Percentiles rank a stretch among this genome's conserved stretches.
Evolutionary conservation across 805 yeast genomes (phyloP).

Genomic region (Candida nonsorbophila): DNA sequence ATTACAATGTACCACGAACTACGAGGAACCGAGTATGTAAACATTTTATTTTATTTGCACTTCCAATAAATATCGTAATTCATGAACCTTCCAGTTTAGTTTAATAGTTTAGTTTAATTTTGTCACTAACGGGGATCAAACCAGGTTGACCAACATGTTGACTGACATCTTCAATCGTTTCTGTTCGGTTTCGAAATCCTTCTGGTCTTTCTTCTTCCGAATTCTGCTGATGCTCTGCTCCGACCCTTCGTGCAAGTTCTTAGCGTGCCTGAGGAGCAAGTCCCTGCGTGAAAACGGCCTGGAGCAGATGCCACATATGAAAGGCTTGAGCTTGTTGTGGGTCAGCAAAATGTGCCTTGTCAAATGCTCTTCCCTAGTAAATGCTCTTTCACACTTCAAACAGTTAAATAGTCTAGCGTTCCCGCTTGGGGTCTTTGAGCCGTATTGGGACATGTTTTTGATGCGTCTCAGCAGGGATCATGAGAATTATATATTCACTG

Average conservation of each 20-base stretch:
- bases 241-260: constrained; percentile 39
- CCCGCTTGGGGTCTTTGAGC: constrained; percentile 40
- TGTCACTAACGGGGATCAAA: not conserved
- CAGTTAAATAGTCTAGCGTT: constrained; percentile 39
- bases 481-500: no score
- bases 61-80: no score
- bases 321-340: constrained; percentile 41
- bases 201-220: constrained; percentile 26
- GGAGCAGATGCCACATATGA: constrained; percentile 38
- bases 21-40: no score
- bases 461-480: no score
- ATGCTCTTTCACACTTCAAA: constrained; percentile 37
- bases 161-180: constrained; percentile 30
- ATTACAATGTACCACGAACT: constrained; percentile 9
- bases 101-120: no score
- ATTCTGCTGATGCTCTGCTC: constrained; percentile 40
- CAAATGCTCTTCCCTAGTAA: constrained; percentile 42
- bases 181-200: not conserved
- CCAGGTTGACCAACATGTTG: constrained; percentile 35
- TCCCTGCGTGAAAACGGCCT: constrained; percentile 41
- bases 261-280: constrained; percentile 39
- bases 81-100: no score
- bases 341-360: constrained; percentile 38
- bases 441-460: constrained; percentile 20
- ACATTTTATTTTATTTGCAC: no score